Conservation (phyloP, 139 green algal genomes). For the Chlorella ohadii region DNA sequence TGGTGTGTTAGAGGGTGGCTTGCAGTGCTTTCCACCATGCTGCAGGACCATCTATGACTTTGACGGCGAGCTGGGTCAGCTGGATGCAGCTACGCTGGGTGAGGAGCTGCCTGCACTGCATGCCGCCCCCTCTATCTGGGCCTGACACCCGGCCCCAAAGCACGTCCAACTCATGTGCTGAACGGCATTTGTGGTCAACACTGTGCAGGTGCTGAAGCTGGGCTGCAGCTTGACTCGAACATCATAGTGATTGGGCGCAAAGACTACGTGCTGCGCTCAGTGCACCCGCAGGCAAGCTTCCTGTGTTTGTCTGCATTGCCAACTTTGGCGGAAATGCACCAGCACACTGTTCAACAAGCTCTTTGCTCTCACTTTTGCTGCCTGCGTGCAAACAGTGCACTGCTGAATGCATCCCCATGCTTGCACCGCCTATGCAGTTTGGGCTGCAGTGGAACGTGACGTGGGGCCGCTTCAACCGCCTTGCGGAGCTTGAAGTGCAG, state of each 20-base stretch:
- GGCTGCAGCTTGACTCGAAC: conserved; percentile 40
- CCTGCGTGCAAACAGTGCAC: too few species aligned
- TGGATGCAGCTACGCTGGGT: conserved; percentile 50
- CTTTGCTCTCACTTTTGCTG: too few species aligned
- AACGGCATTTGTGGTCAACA: background rate
- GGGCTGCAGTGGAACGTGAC: conserved; percentile 54
- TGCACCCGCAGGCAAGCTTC: conserved; percentile 52
- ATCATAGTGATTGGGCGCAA: conserved; percentile 72
- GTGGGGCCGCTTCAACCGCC: conserved; percentile 23
- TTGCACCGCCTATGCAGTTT: background rate
- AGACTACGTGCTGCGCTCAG: conserved; percentile 77
- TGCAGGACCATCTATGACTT: conserved; percentile 32
- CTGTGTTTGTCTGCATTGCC: background rate
- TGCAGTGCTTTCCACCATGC: too few species aligned
- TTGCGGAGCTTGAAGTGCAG: conserved; percentile 26
- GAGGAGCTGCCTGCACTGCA: background rate
- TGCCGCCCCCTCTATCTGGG: background rate
- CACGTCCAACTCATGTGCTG: too few species aligned
- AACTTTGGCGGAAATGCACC: too few species aligned
- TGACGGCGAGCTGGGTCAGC: conserved; percentile 31
- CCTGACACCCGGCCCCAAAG: background rate
- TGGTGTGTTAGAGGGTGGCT: background rate
- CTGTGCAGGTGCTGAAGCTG: conserved; percentile 1
- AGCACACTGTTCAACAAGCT: too few species aligned
- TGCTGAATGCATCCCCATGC: background rate